A percentile compares a stretch with the other conserved stretches of the same genome.
Conservation (phyloP, 306 rosid species). For the Quercus dentata region DNA sequence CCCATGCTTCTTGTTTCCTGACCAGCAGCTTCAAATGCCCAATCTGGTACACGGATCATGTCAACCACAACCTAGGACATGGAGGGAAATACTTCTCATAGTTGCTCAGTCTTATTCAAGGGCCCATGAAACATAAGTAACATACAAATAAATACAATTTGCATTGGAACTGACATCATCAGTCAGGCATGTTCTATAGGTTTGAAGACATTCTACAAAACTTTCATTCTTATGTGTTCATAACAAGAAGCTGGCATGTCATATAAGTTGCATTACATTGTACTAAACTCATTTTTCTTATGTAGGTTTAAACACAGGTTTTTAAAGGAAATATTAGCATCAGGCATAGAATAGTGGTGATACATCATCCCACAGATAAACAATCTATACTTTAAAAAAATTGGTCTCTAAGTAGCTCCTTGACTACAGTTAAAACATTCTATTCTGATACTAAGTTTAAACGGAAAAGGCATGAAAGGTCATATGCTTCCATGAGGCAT, state of each 20-base stretch:
- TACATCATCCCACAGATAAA: neutral
- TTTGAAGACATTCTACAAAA: neutral
- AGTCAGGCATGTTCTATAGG: neutral
- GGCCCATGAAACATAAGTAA: slow-evolving; percentile 12
- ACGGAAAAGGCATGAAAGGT: neutral
- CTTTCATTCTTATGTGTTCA: neutral
- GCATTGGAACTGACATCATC: neutral
- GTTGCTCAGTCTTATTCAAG: slow-evolving; percentile 2
- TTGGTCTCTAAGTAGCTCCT: neutral
- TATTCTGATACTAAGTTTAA: neutral
- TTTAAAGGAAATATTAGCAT: neutral
- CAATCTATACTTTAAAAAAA: neutral
- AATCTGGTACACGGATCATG: slow-evolving; percentile 97
- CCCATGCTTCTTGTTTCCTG: slow-evolving; percentile 93
- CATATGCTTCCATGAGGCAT: slow-evolving; percentile 1
- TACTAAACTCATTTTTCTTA: neutral
- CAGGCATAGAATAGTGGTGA: neutral
- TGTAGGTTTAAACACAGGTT: neutral
- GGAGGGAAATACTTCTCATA: slow-evolving; percentile 18
- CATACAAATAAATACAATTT: neutral
- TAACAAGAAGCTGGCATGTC: neutral
- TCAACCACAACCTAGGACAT: slow-evolving; percentile 77
- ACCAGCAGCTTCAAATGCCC: slow-evolving; percentile 99
- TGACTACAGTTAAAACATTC: slow-evolving; percentile 1
- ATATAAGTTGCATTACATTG: neutral